Base-by-base conservation (phyloP, 2,329 filamentous ascomycete genomes). In the Fusarium beomiforme region DNA sequence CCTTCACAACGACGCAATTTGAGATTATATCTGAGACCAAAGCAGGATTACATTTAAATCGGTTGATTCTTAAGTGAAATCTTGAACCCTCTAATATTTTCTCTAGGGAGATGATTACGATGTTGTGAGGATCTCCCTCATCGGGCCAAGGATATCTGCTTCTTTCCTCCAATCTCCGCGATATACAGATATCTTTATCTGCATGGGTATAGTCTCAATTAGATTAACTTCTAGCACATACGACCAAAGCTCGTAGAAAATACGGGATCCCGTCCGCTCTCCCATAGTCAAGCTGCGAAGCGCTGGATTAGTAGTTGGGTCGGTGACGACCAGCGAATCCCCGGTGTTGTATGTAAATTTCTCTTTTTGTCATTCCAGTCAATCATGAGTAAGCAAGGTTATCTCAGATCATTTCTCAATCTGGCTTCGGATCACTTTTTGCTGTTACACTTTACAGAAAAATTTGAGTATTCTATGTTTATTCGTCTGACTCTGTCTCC, bases 241-340 rank as follows among this genome's bases (percentile, higher is more conserved):
- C 47, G 47, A 50, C 47, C 47, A 50, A 34, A 50, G 47, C 47
- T 50, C 47, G 47, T 34, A 49, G 46, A 49, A 44, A 44, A 49
- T 49, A 49, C 44, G 44, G 44, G 44, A 49, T 49, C 44, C 44
- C 44, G 44, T 49, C 44, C 41, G 44, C 44, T 49, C 44, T 49
- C 44, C 26, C 44, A 49, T 49, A 49, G 44, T 49, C 44, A 49
- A 49, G 44, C 44, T 49, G 44, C 44, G 26, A 49, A 49, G 44
- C 44, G 44, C 44, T 47, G 44, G 44, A 49, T 49, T 49, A 49
- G 46, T 49, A 49, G 46, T 49, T 49, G 29, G 29, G 46, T 49
- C 46, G 46, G 46, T 49, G 46, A 49, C 29, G 46, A 49, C 46
- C 46, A 49, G 46, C 46, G 46, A 49, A 49, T 49, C 46, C 29